These are phyloP conservation scores for Mycena olivaceomarginata DNA, from an alignment of 768 basidiomycete genomes.

Conservation along the genomic window DNA sequence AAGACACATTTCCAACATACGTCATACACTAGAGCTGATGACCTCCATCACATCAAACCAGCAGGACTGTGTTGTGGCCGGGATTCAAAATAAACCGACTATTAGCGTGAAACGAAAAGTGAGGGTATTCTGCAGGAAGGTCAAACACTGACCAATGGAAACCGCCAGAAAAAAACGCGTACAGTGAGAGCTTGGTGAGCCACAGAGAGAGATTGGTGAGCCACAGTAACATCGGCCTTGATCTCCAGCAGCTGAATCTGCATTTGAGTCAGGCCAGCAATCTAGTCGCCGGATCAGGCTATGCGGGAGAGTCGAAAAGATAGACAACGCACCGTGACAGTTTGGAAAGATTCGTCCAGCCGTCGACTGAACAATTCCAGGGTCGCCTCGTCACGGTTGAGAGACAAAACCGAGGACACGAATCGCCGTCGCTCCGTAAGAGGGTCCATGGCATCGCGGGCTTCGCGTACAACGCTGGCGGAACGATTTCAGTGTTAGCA, in stretches of 20 bases:
- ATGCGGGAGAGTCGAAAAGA: not conserved
- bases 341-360: not conserved
- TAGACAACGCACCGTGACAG: not conserved
- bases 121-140: not conserved
- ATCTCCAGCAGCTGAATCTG: not conserved
- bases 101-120: not conserved
- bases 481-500: not conserved
- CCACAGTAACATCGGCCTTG: not conserved
- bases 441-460: not conserved
- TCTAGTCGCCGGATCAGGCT: not conserved
- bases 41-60: not conserved
- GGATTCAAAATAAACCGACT: constrained; percentile 4
- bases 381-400: constrained; percentile 1
- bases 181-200: not conserved
- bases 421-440: not conserved
- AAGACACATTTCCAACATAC: not conserved
- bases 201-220: not conserved
- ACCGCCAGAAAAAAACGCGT: not conserved
- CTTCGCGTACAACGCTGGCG: not conserved
- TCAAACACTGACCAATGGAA: not conserved
- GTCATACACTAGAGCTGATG: not conserved
- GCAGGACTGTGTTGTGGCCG: not conserved
- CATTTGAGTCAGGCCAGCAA: not conserved
- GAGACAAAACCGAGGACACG: not conserved
- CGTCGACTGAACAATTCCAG: not conserved